Conservation (phyloP, 164 flowering plant genomes). For the Dillenia turbinata region DNA sequence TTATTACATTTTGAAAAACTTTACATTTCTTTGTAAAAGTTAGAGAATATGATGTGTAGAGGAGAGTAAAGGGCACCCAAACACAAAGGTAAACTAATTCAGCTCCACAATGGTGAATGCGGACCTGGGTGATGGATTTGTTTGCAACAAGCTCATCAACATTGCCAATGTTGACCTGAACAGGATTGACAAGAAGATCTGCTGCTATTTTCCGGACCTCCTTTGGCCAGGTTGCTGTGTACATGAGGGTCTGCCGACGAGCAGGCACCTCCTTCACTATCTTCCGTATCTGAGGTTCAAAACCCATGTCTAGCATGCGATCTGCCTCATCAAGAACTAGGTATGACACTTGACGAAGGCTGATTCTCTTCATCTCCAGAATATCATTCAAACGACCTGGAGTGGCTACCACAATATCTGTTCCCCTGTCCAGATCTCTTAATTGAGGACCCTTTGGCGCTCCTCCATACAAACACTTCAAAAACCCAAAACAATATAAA, state of each 20-base stretch:
- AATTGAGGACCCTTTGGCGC: constrained; percentile 89
- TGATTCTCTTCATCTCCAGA: constrained; percentile 68
- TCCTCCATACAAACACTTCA: constrained; percentile 86
- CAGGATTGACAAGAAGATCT: constrained; percentile 76
- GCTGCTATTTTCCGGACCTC: constrained; percentile 91
- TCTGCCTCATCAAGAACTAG: constrained; percentile 94
- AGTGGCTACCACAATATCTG: constrained; percentile 88
- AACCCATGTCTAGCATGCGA: constrained; percentile 98
- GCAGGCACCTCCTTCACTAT: constrained; percentile 82
- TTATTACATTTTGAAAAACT: too few relatives aligned
- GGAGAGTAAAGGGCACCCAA: neutral
- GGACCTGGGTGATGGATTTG: constrained; percentile 89
- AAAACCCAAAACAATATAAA: constrained; percentile 5
- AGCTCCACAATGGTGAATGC: too few relatives aligned
- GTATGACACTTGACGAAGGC: constrained; percentile 73
- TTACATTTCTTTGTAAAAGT: too few relatives aligned
- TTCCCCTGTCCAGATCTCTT: constrained; percentile 69
- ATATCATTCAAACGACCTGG: constrained; percentile 95
- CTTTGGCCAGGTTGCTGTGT: constrained; percentile 96
- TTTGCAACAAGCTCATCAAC: constrained; percentile 91
- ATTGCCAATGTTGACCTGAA: constrained; percentile 88
- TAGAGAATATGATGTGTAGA: neutral
- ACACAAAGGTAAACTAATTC: neutral
- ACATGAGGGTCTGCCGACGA: constrained; percentile 90
- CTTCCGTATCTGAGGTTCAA: constrained; percentile 91